Base-by-base conservation (phyloP, 306 rosid genomes). In the Astragalus membranaceus region DNA sequence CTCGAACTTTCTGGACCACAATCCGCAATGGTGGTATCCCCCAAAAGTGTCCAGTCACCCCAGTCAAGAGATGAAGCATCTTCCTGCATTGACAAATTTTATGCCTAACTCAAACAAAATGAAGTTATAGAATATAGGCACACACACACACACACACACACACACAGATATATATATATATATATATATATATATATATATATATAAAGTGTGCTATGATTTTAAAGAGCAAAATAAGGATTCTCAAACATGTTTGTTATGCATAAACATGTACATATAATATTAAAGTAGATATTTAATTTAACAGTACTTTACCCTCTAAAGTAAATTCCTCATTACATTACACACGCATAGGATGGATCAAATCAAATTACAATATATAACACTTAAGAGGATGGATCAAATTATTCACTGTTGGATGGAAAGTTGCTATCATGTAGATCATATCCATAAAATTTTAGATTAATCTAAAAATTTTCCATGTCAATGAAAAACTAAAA, bases 11-110 rank as follows among this genome's bases (percentile, higher is more conserved):
- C 75, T 37, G 53, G 57, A 47, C 46, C 68, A 53, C 35, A 58
- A 53, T 37, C 54, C 7, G 42, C 69, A 46, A 56, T 30, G 41
- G 60, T 6, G 54, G 67, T 52, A 16, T 76, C 79, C 77, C 72
- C 91, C 66, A 69, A 59, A 75, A 93, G 82, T 13, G 78, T 84
- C 97, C 97, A 93, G 44, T 70, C 76, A 78, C 66, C 70, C 98
- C 97, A 88, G 76, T 90, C 89, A 59, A 77, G 75, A 6, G 69
- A 36, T 63, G 44, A 58, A 8, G 39, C 78, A 65, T 82, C 80
- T 53, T 87, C 96, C 98, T 93, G 91, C 84, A 83, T 62, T 10
- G 23, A 42, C 69, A 69, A 89, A 62, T 74, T 78, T 37, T 61
- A 49, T 32, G 39, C 30, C 74, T 23, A 32, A 51, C 35, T 76